Percentiles rank a stretch among this genome's conserved stretches.
Conservation (phyloP, 345 rosid species). For the Citrus hindsii region DNA sequence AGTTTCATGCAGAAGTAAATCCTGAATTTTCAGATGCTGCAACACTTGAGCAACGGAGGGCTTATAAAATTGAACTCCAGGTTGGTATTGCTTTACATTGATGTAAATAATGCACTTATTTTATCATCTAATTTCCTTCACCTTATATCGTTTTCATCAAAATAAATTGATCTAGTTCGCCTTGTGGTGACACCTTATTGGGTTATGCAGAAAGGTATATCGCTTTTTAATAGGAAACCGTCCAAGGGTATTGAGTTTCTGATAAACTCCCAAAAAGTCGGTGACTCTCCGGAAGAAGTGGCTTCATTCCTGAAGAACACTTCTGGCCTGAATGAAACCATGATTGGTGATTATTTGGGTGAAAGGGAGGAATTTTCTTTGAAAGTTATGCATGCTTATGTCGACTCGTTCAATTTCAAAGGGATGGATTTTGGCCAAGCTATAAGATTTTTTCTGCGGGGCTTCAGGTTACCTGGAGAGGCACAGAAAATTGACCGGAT, state of each 20-base stretch:
- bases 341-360: constrained; percentile 96
- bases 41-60: constrained; percentile 84
- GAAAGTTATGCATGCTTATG: constrained; percentile 96
- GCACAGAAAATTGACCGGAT: constrained; percentile 99
- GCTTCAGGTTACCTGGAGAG: constrained; percentile 94
- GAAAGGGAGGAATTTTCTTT: constrained; percentile 90
- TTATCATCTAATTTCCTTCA: background rate
- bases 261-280: constrained; percentile 61
- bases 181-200: constrained; percentile 24
- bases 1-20: constrained; percentile 61
- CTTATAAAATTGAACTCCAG: constrained; percentile 94
- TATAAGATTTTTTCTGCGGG: constrained; percentile 84
- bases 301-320: constrained; percentile 74
- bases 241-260: constrained; percentile 90
- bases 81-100: constrained; percentile 34
- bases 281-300: constrained; percentile 79
- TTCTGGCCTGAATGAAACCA: constrained; percentile 65
- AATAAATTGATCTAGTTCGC: constrained; percentile 12
- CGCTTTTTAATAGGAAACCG: constrained; percentile 84
- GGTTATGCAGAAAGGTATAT: constrained; percentile 84
- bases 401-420: constrained; percentile 86
- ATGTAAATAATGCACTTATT: background rate
- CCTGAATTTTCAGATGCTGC: constrained; percentile 77
- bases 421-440: constrained; percentile 83
- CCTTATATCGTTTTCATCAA: background rate